These are phyloP conservation scores for Alternaria arbusti DNA, from an alignment of 2,329 filamentous ascomycete genomes.

Conservation along the genomic window DNA sequence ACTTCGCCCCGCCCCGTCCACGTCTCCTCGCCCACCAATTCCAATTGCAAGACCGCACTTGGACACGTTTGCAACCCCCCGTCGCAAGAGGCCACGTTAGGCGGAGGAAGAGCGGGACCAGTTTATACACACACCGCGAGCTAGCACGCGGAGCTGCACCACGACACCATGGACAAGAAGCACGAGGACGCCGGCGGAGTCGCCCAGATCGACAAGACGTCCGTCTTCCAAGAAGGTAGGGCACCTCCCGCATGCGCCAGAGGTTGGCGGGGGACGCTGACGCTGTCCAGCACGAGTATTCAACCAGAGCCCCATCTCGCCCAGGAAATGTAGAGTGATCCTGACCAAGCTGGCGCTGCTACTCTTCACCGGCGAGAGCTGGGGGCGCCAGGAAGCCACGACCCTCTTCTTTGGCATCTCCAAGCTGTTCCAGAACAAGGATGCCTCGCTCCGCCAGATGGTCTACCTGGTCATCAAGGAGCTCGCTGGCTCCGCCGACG, in stretches of 20 bases:
- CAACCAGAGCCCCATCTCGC: conserved; percentile 96
- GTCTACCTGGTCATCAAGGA: conserved; percentile 99
- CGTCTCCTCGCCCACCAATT: background rate
- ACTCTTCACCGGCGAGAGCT: conserved; percentile 95
- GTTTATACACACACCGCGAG: conserved; percentile 27
- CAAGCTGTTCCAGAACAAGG: conserved; percentile 99
- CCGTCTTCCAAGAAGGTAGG: conserved; percentile 97
- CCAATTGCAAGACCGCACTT: conserved; percentile 16
- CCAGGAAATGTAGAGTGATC: conserved; percentile 89
- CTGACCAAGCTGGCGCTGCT: conserved; percentile 97
- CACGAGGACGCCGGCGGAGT: conserved; percentile 96
- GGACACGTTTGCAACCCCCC: conserved; percentile 9
- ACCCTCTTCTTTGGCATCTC: conserved; percentile 97
- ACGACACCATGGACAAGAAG: conserved; percentile 73
- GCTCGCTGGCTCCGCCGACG: conserved; percentile 90
- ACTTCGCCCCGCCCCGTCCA: conserved; percentile 2
- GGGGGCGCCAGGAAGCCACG: conserved; percentile 96
- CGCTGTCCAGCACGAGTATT: conserved; percentile 81
- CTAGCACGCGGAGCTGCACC: conserved; percentile 30
- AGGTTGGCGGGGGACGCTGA: conserved; percentile 25
- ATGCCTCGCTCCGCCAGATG: conserved; percentile 97
- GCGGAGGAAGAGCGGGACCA: conserved; percentile 39
- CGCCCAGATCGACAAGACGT: conserved; percentile 96
- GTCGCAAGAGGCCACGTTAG: conserved; percentile 46
- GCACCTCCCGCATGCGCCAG: conserved; percentile 8